Percentiles rank a stretch among this genome's conserved stretches.
These are phyloP conservation scores for Fusarium armeniacum DNA, from an alignment of 2,329 filamentous ascomycete genomes.

Conservation along the genomic window DNA sequence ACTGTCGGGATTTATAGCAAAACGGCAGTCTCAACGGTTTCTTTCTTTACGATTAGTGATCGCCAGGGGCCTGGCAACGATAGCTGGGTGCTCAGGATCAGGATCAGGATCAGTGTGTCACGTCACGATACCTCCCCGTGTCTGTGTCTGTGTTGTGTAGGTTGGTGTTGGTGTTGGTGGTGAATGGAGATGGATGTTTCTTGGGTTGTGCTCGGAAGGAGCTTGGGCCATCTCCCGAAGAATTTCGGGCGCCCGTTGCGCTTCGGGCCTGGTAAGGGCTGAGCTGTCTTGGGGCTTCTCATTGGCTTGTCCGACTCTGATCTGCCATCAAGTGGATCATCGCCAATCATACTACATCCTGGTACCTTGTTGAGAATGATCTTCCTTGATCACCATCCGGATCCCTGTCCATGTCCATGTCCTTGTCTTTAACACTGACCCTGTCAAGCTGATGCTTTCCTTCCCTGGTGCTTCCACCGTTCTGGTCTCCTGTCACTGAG, in stretches of 20 bases:
- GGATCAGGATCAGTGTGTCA: conserved; percentile 14
- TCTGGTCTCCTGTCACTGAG: conserved; percentile 39
- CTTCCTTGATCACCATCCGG: conserved; percentile 34
- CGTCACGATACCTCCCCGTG: conserved; percentile 19
- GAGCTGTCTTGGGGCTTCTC: neutral
- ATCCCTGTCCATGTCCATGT: conserved; percentile 14
- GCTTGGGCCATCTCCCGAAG: conserved; percentile 44
- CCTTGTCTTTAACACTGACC: conserved; percentile 10
- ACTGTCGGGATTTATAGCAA: conserved; percentile 17
- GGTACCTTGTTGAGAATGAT: conserved; percentile 27
- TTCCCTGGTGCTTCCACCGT: conserved; percentile 41
- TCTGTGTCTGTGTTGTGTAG: too few relatives aligned
- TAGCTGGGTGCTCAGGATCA: too few relatives aligned
- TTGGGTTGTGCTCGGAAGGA: conserved; percentile 3
- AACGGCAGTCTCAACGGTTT: conserved; percentile 38
- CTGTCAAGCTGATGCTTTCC: conserved; percentile 41
- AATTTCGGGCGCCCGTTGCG: conserved; percentile 48
- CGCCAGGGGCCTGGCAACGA: conserved; percentile 30
- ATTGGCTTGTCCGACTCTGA: conserved; percentile 29
- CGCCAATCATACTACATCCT: conserved; percentile 22
- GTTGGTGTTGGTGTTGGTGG: neutral
- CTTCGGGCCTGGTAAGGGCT: conserved; percentile 32
- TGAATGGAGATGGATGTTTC: neutral
- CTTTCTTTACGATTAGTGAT: conserved; percentile 45
- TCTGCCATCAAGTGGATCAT: conserved; percentile 6